A percentile compares a stretch with the other conserved stretches of the same genome.
Evolutionary conservation across 257 asterid genomes (phyloP).

Genomic region (Hygrophila difformis): DNA sequence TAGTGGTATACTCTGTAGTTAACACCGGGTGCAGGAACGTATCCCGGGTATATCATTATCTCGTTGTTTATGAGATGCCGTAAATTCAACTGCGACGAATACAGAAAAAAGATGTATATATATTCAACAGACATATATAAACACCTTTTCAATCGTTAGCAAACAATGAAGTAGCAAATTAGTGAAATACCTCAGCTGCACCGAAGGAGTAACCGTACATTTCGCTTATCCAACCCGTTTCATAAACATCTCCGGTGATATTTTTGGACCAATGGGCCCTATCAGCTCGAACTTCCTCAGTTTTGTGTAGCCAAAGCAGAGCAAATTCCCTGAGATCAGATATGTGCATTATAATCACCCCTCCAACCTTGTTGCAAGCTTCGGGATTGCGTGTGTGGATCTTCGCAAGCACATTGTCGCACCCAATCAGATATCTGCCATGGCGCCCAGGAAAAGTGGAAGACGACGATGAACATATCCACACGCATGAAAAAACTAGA

Average conservation of each 20-base stretch:
- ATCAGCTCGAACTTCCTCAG: constrained; percentile 92
- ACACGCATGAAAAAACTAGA: too few relatives aligned
- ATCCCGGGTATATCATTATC: constrained; percentile 87
- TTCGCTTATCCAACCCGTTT: constrained; percentile 98
- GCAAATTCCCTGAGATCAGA: constrained; percentile 73
- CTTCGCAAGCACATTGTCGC: constrained; percentile 88
- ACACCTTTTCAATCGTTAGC: neutral
- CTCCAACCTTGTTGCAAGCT: constrained; percentile 92
- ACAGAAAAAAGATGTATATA: constrained; percentile 1
- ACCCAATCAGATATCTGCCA: constrained; percentile 84
- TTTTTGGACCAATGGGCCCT: constrained; percentile 77
- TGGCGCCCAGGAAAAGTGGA: constrained; percentile 1
- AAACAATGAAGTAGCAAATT: neutral
- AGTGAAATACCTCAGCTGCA: constrained; percentile 80
- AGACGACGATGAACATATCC: neutral
- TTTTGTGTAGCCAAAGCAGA: constrained; percentile 83
- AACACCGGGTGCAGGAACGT: constrained; percentile 62
- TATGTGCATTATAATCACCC: constrained; percentile 86
- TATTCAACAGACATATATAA: too few relatives aligned
- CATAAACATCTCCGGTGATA: constrained; percentile 86
- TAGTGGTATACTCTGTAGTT: constrained; percentile 80
- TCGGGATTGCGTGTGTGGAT: constrained; percentile 84
- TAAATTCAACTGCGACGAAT: constrained; percentile 55
- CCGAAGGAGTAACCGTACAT: constrained; percentile 99
- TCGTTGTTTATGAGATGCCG: constrained; percentile 60